Percentiles rank a stretch among this genome's conserved stretches.
phyloP scores from a whole-genome alignment of 345 rosid species.

The Crucihimalaya himalaica region DNA sequence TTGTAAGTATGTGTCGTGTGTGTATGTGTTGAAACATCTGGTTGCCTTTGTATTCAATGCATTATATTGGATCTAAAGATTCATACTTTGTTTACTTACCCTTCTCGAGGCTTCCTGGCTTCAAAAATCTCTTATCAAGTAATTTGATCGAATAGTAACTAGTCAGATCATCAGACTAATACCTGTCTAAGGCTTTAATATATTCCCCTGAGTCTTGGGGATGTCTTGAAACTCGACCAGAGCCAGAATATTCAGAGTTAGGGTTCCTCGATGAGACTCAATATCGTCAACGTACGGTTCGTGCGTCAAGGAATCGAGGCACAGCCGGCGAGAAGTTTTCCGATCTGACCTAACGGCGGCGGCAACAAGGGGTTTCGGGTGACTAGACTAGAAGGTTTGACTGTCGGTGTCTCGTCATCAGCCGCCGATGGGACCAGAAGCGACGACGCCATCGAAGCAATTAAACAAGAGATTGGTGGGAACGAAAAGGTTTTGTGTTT shows the following conservation, averaged over 20 bases:
- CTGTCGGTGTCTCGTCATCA: neutral
- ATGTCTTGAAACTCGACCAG: neutral
- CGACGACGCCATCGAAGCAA: conserved; percentile 22
- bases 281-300: neutral
- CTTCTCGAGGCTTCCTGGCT: neutral
- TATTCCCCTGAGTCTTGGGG: neutral
- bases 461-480: conserved; percentile 23
- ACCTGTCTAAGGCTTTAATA: neutral
- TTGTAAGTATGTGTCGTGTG: neutral
- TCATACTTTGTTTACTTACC: neutral
- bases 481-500: neutral
- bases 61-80: neutral
- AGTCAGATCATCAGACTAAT: neutral
- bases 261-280: neutral
- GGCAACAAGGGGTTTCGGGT: neutral
- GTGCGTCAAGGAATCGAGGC: neutral
- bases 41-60: neutral
- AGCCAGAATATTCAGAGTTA: neutral
- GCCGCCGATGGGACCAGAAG: conserved; percentile 12
- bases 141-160: neutral
- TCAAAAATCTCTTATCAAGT: neutral
- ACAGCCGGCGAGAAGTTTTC: neutral
- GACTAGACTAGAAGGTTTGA: neutral
- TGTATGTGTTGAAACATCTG: neutral
- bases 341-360: conserved; percentile 2